A percentile compares a stretch with the other conserved stretches of the same genome.
Conservation (phyloP, 192 early-diverging fungal genomes). For the Lunasporangiospora selenospora region DNA sequence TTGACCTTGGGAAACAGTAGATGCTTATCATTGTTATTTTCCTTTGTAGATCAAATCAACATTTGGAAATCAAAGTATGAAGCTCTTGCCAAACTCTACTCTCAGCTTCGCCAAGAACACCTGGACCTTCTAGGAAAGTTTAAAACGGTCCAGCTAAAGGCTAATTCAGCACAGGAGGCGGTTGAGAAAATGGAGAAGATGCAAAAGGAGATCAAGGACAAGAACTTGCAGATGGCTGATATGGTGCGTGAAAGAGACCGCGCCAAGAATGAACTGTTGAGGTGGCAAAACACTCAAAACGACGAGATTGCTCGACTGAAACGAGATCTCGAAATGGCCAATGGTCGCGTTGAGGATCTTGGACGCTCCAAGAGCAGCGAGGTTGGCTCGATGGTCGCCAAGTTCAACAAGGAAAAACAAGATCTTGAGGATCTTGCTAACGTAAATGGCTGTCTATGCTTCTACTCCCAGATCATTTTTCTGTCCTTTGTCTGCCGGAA, state of each 20-base stretch:
- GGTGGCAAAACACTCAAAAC: constrained; percentile 79
- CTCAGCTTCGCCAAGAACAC: constrained; percentile 95
- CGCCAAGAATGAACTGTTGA: constrained; percentile 80
- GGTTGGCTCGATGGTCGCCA: constrained; percentile 77
- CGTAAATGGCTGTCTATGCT: constrained; percentile 19
- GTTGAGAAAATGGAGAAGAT: constrained; percentile 82
- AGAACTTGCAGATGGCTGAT: constrained; percentile 72
- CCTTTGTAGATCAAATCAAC: constrained; percentile 80
- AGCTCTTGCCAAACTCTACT: constrained; percentile 97
- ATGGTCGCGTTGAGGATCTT: constrained; percentile 78
- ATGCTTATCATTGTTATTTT: neutral
- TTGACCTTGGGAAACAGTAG: neutral
- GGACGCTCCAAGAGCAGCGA: constrained; percentile 84
- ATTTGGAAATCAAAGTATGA: constrained; percentile 99
- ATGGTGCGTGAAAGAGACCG: constrained; percentile 93
- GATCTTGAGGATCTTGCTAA: constrained; percentile 74
- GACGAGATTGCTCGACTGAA: constrained; percentile 84
- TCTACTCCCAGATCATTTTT: neutral
- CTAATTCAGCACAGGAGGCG: constrained; percentile 85
- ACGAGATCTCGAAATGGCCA: constrained; percentile 80
- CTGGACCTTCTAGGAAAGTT: constrained; percentile 91
- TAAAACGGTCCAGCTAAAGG: constrained; percentile 83
- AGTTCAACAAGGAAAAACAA: constrained; percentile 85
- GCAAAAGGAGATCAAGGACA: constrained; percentile 74
- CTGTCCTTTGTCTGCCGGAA: neutral